Conservation (phyloP, 352 stramenopile species). For the Globisporangium ultimum region DNA sequence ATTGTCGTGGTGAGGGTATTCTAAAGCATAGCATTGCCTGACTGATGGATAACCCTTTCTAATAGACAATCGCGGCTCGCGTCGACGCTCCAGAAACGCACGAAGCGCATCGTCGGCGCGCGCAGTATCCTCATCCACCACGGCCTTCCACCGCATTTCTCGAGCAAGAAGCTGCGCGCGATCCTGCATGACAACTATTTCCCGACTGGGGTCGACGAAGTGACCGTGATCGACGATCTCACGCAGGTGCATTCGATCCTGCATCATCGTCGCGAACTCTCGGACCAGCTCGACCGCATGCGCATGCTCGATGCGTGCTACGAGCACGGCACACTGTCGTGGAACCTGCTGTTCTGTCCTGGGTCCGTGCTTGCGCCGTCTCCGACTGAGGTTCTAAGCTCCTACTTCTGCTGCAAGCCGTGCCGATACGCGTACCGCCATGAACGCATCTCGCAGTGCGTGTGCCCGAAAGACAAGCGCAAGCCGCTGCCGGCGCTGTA, state of each 20-base stretch:
- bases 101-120: constrained; percentile 64
- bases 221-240: constrained; percentile 65
- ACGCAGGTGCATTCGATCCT: constrained; percentile 55
- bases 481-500: constrained; percentile 15
- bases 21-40: too few species aligned
- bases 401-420: constrained; percentile 52
- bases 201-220: constrained; percentile 44
- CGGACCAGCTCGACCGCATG: constrained; percentile 54
- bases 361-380: constrained; percentile 53
- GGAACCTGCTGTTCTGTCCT: constrained; percentile 64
- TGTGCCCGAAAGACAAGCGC: constrained; percentile 27
- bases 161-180: constrained; percentile 34
- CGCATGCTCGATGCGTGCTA: constrained; percentile 48
- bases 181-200: constrained; percentile 36
- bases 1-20: too few species aligned
- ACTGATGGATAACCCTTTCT: not conserved
- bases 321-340: constrained; percentile 53
- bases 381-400: constrained; percentile 32
- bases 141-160: constrained; percentile 52
- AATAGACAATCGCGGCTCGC: constrained; percentile 43
- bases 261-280: constrained; percentile 35
- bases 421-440: constrained; percentile 53
- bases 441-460: constrained; percentile 25
- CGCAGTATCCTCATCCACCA: constrained; percentile 70
- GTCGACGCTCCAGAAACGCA: constrained; percentile 42